phyloP scores from a whole-genome alignment of 208 protist genomes.

The Leishmania amazonensis region DNA sequence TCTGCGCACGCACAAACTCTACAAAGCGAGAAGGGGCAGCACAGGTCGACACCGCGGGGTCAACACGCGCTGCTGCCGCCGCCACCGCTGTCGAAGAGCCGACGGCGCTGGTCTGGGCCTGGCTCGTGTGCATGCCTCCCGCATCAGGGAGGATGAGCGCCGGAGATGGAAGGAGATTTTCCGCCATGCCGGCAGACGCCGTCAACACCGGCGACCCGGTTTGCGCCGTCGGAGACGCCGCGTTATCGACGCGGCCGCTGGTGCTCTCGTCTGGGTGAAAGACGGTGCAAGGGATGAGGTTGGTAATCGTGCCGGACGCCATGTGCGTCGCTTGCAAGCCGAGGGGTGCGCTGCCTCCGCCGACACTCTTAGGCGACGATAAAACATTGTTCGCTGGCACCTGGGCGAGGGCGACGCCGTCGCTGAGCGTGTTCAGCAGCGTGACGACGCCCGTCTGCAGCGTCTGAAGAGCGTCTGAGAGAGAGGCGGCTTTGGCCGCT shows the following conservation, averaged over 20 bases:
- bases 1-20: constrained; percentile 33
- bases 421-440: constrained; percentile 42
- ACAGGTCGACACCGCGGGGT: not conserved
- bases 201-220: constrained; percentile 12
- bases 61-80: not conserved
- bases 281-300: not conserved
- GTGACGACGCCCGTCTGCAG: constrained; percentile 42
- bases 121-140: not conserved
- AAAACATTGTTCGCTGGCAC: not conserved
- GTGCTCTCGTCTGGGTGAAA: not conserved
- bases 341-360: not conserved
- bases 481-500: constrained; percentile 30
- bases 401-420: constrained; percentile 33
- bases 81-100: not conserved
- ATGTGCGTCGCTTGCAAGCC: not conserved
- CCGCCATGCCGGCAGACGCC: not conserved
- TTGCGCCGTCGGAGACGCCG: constrained; percentile 15
- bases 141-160: not conserved
- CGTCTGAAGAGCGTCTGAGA: constrained; percentile 36
- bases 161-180: too few species aligned
- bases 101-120: not conserved
- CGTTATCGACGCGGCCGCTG: not conserved
- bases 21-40: constrained; percentile 8
- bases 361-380: not conserved
- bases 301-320: not conserved